Percentiles rank a stretch among this genome's conserved stretches.
phyloP scores from a whole-genome alignment of 2,329 filamentous ascomycete genomes.

The Arthrobotrys entomopaga region DNA sequence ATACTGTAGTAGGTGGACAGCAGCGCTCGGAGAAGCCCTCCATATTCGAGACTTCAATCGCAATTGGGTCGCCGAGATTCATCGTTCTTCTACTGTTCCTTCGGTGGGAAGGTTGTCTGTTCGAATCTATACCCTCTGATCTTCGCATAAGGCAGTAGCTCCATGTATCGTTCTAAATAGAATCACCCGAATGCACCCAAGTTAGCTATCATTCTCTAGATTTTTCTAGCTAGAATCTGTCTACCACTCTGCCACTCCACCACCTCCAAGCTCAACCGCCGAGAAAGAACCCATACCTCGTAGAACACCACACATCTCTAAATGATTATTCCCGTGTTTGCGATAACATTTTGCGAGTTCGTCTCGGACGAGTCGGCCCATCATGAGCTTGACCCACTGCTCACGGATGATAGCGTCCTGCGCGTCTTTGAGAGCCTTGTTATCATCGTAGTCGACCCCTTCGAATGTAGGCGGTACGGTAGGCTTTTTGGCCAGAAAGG shows the following conservation, averaged over 20 bases:
- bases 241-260: background rate
- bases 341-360: slow-evolving; percentile 88
- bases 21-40: background rate
- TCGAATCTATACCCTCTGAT: slow-evolving; percentile 82
- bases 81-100: slow-evolving; percentile 15
- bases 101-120: slow-evolving; percentile 32
- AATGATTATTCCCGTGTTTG: slow-evolving; percentile 83
- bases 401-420: slow-evolving; percentile 84
- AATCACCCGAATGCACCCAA: slow-evolving; percentile 22
- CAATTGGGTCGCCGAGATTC: background rate
- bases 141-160: slow-evolving; percentile 79
- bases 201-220: slow-evolving; percentile 3
- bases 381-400: slow-evolving; percentile 91
- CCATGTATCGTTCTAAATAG: slow-evolving; percentile 76
- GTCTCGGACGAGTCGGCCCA: slow-evolving; percentile 82
- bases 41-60: background rate
- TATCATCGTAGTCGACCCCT: slow-evolving; percentile 87
- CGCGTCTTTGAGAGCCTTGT: slow-evolving; percentile 79
- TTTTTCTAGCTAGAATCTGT: background rate
- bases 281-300: slow-evolving; percentile 72
- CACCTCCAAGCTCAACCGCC: background rate
- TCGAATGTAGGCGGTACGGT: slow-evolving; percentile 83
- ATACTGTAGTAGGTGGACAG: background rate
- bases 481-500: slow-evolving; percentile 85
- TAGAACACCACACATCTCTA: slow-evolving; percentile 84